A percentile compares a stretch with the other conserved stretches of the same genome.
These are phyloP conservation scores for Leishmania tropica DNA, from an alignment of 208 protist genomes.

Conservation along the genomic window DNA sequence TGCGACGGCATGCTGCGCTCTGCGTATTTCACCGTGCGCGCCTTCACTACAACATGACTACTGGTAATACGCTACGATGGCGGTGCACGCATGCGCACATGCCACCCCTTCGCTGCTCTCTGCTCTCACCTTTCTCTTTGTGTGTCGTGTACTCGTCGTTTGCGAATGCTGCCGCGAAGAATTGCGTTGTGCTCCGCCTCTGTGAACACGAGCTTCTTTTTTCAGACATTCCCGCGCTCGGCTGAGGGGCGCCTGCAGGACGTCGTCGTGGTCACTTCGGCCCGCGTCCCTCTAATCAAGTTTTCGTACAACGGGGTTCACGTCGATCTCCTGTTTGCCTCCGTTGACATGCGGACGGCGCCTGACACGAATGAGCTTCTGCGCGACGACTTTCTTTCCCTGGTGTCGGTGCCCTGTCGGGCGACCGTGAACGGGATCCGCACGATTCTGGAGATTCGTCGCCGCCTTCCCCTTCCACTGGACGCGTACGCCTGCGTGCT, in stretches of 20 bases:
- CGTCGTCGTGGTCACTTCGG: constrained; percentile 61
- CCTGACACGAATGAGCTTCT: constrained; percentile 64
- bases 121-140: not conserved
- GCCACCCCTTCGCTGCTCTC: not conserved
- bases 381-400: constrained; percentile 54
- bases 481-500: constrained; percentile 61
- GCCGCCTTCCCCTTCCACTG: constrained; percentile 44
- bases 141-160: not conserved
- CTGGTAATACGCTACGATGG: not conserved
- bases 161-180: constrained; percentile 18
- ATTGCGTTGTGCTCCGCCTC: constrained; percentile 63
- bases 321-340: constrained; percentile 86
- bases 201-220: constrained; percentile 49
- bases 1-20: not conserved
- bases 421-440: constrained; percentile 78
- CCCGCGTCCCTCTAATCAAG: constrained; percentile 85
- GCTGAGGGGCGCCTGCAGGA: constrained; percentile 32
- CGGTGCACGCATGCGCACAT: not conserved
- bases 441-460: constrained; percentile 70
- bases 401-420: constrained; percentile 55
- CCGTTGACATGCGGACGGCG: constrained; percentile 45
- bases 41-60: not conserved
- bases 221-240: constrained; percentile 53
- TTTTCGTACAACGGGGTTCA: constrained; percentile 51
- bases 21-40: not conserved